Evolutionary conservation across 805 yeast species (phyloP).

Genomic region (Suhomyces prunicola): DNA sequence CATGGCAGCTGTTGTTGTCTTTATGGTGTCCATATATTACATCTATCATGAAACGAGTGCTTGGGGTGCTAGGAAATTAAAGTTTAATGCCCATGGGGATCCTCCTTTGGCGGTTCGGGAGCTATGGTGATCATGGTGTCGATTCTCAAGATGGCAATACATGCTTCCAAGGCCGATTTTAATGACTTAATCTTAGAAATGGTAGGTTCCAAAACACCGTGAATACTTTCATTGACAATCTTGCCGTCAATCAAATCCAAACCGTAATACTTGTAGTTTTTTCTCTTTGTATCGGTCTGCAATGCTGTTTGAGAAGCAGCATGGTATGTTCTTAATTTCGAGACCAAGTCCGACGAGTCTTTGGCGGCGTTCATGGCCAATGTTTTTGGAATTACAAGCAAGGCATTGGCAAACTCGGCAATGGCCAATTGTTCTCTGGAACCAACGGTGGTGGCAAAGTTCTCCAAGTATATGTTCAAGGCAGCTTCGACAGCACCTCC

Average conservation of each 20-base stretch:
- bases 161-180: slow-evolving; percentile 96
- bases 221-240: slow-evolving; percentile 76
- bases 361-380: slow-evolving; percentile 96
- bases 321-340: slow-evolving; percentile 93
- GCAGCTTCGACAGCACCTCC: slow-evolving; percentile 99
- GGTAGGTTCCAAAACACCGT: slow-evolving; percentile 95
- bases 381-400: slow-evolving; percentile 92
- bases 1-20: no score
- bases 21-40: neutral
- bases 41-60: slow-evolving; percentile 1
- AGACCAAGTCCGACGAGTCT: slow-evolving; percentile 91
- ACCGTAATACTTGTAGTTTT: slow-evolving; percentile 86
- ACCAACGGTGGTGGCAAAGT: slow-evolving; percentile 96
- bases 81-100: slow-evolving; percentile 75
- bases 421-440: slow-evolving; percentile 97
- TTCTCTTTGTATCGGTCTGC: slow-evolving; percentile 79
- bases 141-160: slow-evolving; percentile 93
- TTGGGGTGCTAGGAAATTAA: no score
- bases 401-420: slow-evolving; percentile 92
- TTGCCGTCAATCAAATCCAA: slow-evolving; percentile 88
- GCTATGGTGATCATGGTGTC: slow-evolving; percentile 98
- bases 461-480: slow-evolving; percentile 88
- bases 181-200: slow-evolving; percentile 88
- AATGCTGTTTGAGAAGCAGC: slow-evolving; percentile 89
- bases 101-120: slow-evolving; percentile 91